phyloP scores from a whole-genome alignment of 202 grass and related monocot species.

The Carex sylvatica region DNA sequence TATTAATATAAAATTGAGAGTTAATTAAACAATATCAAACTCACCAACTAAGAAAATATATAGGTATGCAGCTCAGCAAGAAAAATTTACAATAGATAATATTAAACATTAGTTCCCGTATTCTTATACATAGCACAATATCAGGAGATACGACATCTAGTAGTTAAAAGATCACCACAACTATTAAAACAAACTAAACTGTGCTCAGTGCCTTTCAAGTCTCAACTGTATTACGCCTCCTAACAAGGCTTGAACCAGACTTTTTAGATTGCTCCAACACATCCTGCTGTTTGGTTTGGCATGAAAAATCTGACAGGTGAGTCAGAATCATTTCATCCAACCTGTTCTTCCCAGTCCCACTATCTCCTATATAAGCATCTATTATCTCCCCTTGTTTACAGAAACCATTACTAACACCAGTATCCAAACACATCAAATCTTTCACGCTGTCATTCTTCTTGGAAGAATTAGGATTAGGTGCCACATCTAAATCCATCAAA shows the following conservation, averaged over 20 bases:
- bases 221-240: neutral
- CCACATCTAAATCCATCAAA: slow-evolving; percentile 27
- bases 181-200: neutral
- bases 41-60: neutral
- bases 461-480: neutral
- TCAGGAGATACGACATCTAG: neutral
- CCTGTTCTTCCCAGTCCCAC: neutral
- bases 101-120: neutral
- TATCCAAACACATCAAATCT: slow-evolving; percentile 26
- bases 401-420: neutral
- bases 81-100: slow-evolving; percentile 1
- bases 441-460: slow-evolving; percentile 18
- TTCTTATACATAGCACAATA: neutral
- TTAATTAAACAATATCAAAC: neutral
- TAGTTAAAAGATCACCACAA: slow-evolving; percentile 1
- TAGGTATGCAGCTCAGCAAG: neutral
- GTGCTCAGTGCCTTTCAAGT: neutral
- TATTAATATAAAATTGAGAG: neutral
- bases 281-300: neutral
- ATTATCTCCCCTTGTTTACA: slow-evolving; percentile 14
- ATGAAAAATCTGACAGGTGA: slow-evolving; percentile 23
- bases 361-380: neutral
- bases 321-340: slow-evolving; percentile 26
- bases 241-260: neutral
- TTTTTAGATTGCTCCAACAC: neutral